Conservation (phyloP, 129 eudicot species). For the Centella asiatica region DNA sequence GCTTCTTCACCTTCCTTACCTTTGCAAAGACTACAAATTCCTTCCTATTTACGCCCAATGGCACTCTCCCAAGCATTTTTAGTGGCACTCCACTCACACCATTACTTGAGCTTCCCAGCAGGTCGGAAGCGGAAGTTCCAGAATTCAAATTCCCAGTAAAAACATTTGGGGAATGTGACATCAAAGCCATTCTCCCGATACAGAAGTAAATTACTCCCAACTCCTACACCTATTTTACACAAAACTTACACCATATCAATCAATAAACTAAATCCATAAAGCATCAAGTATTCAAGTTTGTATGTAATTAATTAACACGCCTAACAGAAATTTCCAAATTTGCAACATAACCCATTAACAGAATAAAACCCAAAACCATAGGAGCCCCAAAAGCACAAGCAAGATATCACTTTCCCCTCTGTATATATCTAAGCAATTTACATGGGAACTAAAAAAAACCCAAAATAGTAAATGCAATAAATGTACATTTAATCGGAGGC, state of each 20-base stretch:
- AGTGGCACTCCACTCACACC: conserved; percentile 55
- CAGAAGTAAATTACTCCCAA: conserved; percentile 21
- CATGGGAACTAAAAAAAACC: too few relatives aligned
- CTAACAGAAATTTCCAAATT: neutral
- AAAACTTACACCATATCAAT: neutral
- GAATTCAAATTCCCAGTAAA: conserved; percentile 43
- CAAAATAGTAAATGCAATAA: neutral
- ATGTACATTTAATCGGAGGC: neutral
- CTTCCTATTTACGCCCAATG: conserved; percentile 32
- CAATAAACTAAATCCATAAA: neutral
- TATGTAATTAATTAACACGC: too few relatives aligned
- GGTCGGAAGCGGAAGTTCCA: conserved; percentile 60
- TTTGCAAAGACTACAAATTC: conserved; percentile 43
- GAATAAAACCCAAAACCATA: too few relatives aligned
- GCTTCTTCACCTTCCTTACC: conserved; percentile 54
- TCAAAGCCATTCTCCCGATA: conserved; percentile 50
- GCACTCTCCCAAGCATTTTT: conserved; percentile 48
- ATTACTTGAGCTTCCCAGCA: conserved; percentile 58
- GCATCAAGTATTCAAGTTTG: neutral
- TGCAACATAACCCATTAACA: too few relatives aligned
- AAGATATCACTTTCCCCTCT: neutral
- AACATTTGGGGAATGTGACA: conserved; percentile 42
- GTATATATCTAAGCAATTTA: too few relatives aligned
- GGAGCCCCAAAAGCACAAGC: neutral
- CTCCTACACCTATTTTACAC: conserved; percentile 16